Evolutionary conservation across 768 basidiomycete species (phyloP), one percentile per base, ranked within the genome.

Genomic region (Russula lepida): DNA sequence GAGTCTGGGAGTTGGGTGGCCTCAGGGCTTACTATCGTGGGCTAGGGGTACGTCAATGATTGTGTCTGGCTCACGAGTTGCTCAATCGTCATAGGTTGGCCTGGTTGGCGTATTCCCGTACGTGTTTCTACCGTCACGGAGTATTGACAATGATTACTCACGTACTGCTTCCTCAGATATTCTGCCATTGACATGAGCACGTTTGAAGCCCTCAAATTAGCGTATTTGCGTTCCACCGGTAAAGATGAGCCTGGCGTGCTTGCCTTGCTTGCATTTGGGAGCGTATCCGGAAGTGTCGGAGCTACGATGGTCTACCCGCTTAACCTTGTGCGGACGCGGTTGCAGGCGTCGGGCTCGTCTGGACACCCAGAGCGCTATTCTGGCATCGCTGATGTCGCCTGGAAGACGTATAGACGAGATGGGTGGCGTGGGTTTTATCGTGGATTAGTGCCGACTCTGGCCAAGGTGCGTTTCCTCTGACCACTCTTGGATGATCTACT

Each of bases 131-230:
- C 35, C 43, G 49, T 11, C 47, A 53, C 13, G 56, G n/a, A 23
- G 39, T 12, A 23, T 30, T 33, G 28, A 55, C 51, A 27, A 25
- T 39, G 33, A n/a, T 60, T 58, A 53, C 70, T 60, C 55, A 67
- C 25, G 25, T 28, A 17, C 35, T 37, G 30, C n/a, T 52, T 35
- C 33, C 50, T 28, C 54, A 88, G 87, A 60, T 91, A 90, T 71
- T 88, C 91, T 15, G 95, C 95, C 5, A 99, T 98, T 64, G 95
- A 99, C 73, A 95, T 93, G 91, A 89, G 87, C 68, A 95, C 95
- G 3, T 98, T 97, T 62, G 95, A 98, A 75, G 92, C 92, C 2
- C 83, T 99, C 59, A 98, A 98, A 72, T 77, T 94, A 47, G 85
- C 89, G 2, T 98, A 98, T 72, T 76, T 88, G 41, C 82, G 84